These are phyloP conservation scores for Margaritispora aquatica DNA, from an alignment of 495 filamentous ascomycete species.

Conservation along the genomic window DNA sequence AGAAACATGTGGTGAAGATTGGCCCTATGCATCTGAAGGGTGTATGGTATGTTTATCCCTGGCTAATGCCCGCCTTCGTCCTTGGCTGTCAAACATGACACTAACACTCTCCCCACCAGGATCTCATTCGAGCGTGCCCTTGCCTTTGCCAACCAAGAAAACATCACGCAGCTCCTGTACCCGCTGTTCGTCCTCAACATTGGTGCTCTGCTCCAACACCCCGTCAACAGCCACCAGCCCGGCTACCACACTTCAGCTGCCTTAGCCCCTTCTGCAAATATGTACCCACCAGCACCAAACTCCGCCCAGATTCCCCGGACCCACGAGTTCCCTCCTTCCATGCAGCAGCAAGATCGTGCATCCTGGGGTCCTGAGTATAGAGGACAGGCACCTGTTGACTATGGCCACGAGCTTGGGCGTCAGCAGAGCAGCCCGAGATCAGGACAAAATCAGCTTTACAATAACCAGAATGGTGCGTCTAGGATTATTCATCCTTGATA, in stretches of 20 bases:
- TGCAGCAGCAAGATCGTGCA: not conserved
- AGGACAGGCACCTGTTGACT: not conserved
- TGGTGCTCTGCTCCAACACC: constrained; percentile 87
- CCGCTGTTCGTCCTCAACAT: constrained; percentile 99
- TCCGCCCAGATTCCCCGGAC: constrained; percentile 4
- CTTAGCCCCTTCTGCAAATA: not conserved
- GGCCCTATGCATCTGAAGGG: constrained; percentile 98
- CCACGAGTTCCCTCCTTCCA: not conserved
- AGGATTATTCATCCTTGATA: not conserved
- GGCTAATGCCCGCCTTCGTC: too few relatives aligned
- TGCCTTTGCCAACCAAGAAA: constrained; percentile 98
- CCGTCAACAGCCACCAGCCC: constrained; percentile 57
- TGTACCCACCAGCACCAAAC: not conserved
- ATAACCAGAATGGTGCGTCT: not conserved
- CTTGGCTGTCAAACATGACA: too few relatives aligned
- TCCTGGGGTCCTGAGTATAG: not conserved
- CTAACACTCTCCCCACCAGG: constrained; percentile 41
- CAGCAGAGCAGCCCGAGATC: not conserved
- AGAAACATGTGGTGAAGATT: constrained; percentile 95
- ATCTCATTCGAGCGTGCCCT: constrained; percentile 95
- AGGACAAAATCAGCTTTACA: not conserved
- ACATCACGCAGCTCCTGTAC: constrained; percentile 92
- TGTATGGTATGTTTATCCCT: constrained; percentile 67
- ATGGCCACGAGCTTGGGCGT: not conserved
- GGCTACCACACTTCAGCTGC: not conserved